Evolutionary conservation across 2,329 filamentous ascomycete genomes (phyloP), one percentile per base, ranked within the genome.

Genomic region (Metarhizium humberi): DNA sequence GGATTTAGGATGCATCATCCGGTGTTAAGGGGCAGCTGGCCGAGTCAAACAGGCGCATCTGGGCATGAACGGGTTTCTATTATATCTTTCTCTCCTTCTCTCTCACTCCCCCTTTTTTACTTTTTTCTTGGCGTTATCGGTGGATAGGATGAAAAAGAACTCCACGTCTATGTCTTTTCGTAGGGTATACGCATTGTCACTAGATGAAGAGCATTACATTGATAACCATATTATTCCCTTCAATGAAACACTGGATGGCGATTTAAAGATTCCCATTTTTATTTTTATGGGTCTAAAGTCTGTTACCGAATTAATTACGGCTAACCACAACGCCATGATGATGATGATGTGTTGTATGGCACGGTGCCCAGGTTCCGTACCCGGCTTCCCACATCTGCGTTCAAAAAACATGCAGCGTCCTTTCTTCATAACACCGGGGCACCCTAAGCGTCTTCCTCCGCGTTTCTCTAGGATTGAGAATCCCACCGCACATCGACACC

Each of bases 311-410:
- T 61, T 32, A 53, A 46, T 56, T 61, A 64, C 62, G 64, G 64
- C 67, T 61, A 64, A 54, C 69, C 66, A 64, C 69, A 71, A 71
- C 70, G 70, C 70, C 68, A 63, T 66, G 63, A 67, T 69, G 64
- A 61, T 61, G 64, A 61, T 61, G 25, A 25, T 25, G 67, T 59
- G 58, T 57, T 64, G 62, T 64, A 62, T 57, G 67, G 68, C 64
- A 65, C 62, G 63, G 64, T 66, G 66, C 64, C 66, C 64, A 63
- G 63, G 60, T 60, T 42, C 60, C 61, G 59, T 58, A 64, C 61
- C 61, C 59, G 11, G 4, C 36, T 42, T n/a, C 38, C n/a, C 42
- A 5, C 48, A 38, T 38, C n/a, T 47, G 30, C 10, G 18, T 18
- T 48, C 11, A 49, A 2, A 40, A 48, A 30, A 48, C 25, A 16